Percentiles rank a stretch among this genome's conserved stretches.
Conservation (phyloP, 176 grass and related monocot genomes). For the Raddia distichophylla region DNA sequence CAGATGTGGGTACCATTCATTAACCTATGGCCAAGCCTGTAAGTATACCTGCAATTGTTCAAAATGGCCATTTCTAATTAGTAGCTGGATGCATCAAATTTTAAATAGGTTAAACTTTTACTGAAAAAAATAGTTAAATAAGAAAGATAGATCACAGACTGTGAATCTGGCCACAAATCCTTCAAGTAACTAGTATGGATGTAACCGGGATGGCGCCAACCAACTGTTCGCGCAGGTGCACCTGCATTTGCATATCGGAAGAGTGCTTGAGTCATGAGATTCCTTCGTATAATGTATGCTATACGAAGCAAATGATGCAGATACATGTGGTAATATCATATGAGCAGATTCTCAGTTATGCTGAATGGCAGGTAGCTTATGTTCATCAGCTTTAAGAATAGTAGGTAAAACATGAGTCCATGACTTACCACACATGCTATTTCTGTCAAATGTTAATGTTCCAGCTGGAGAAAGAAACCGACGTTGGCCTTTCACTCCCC, state of each 20-base stretch:
- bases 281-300: too few species aligned
- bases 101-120: background rate
- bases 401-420: background rate
- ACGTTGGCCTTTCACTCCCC: constrained; percentile 50
- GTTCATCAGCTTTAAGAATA: background rate
- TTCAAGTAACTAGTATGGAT: constrained; percentile 91
- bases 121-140: background rate
- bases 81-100: constrained; percentile 12
- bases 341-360: background rate
- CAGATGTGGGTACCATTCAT: constrained; percentile 61
- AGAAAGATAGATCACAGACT: constrained; percentile 48
- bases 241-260: constrained; percentile 54
- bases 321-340: too few species aligned
- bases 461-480: constrained; percentile 61
- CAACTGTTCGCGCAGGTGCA: constrained; percentile 77
- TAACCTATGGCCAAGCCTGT: constrained; percentile 76
- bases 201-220: constrained; percentile 95
- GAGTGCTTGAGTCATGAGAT: background rate
- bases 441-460: constrained; percentile 70
- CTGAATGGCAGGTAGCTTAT: constrained; percentile 18
- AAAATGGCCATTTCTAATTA: background rate
- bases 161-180: constrained; percentile 83
- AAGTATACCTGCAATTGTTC: constrained; percentile 65
- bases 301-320: background rate
- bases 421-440: constrained; percentile 77